These are phyloP conservation scores for Cladosporium sp. DNA, from an alignment of 2,329 filamentous ascomycete genomes.

Conservation along the genomic window DNA sequence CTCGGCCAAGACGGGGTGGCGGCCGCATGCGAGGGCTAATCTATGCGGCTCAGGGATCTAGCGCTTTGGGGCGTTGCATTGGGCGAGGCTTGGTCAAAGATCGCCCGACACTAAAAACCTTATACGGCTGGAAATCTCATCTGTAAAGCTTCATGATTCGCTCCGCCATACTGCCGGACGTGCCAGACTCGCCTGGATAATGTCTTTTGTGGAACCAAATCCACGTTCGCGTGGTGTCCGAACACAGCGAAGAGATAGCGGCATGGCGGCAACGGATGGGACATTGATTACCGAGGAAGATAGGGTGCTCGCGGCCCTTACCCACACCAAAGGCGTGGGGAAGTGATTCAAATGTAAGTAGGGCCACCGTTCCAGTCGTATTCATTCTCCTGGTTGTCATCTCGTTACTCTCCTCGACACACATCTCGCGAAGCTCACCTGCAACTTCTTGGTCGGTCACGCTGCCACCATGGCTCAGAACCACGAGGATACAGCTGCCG, in stretches of 20 bases:
- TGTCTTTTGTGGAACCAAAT: slow-evolving; percentile 7
- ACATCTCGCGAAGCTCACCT: not conserved
- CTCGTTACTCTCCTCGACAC: not conserved
- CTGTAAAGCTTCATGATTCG: slow-evolving; percentile 7
- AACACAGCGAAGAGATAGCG: slow-evolving; percentile 11
- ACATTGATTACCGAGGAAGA: slow-evolving; percentile 9
- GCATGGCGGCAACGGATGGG: slow-evolving; percentile 11
- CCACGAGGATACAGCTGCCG: slow-evolving; percentile 27
- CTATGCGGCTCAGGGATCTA: not conserved
- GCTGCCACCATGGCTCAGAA: slow-evolving; percentile 21
- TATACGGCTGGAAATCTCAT: slow-evolving; percentile 5
- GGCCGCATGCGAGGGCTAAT: slow-evolving; percentile 7
- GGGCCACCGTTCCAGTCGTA: slow-evolving; percentile 8
- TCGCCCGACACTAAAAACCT: slow-evolving; percentile 3
- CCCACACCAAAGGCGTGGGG: slow-evolving; percentile 2
- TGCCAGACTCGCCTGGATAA: slow-evolving; percentile 1
- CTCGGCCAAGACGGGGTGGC: slow-evolving; percentile 9
- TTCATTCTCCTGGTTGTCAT: not conserved
- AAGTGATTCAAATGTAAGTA: slow-evolving; percentile 7
- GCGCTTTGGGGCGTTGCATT: slow-evolving; percentile 11
- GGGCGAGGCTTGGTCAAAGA: slow-evolving; percentile 9
- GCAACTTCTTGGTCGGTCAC: not conserved
- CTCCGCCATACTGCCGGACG: not conserved
- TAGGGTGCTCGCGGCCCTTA: slow-evolving; percentile 3
- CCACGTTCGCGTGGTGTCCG: slow-evolving; percentile 9